Base-by-base conservation (phyloP, 1,284 basidiomycete genomes). In the Ganoderma lingzhi region DNA sequence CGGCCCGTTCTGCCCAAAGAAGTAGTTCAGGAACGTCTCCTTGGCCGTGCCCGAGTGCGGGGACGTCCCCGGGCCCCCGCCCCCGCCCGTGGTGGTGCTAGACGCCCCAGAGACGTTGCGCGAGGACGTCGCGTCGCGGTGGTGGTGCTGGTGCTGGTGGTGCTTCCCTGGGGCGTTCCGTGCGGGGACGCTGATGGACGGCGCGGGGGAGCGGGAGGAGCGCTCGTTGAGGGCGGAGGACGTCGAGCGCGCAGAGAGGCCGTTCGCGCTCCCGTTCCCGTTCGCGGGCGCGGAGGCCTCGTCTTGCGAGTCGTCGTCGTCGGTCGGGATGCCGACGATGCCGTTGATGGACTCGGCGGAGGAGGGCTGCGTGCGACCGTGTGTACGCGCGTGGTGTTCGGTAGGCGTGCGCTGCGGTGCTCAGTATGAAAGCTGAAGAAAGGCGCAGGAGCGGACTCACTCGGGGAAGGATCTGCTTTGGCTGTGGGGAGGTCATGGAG, bases 21-120 rank as follows among this genome's bases (percentile, higher is more conserved):
- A 98, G 81, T 98, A 98, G 78, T 94, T 96, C 69, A 98, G 84
- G 85, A 98, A 97, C 3, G 94, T 94, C 76, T 98, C 96, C 74
- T 93, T 88, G 28, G 95, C 92, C 1, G 87, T 82, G 74, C 64
- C 80, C 76, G 45, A 9, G 45, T 73, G 63, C 63, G 64, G 60
- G 28, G 73, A 65, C 59, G 66, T 35, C 41, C 66, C 71, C 15
- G 65, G 30, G 30, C 58, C 67, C 64, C 71, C 60, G 75, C 75
- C 14, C 48, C 71, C 60, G 75, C 74, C 23, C 35, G 35, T 35
- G 35, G 35, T 35, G 8, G 35, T 35, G 35, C 35, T 35, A 1
- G 62, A 80, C 41, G 82, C 78, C 56, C 80, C 79, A 63, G 80
- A 80, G 55, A 77, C 76, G 65, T 74, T 78, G 53, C 81, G 79